Evolutionary conservation across 2,329 filamentous ascomycete species (phyloP).

Genomic region (Cercospora janseana): DNA sequence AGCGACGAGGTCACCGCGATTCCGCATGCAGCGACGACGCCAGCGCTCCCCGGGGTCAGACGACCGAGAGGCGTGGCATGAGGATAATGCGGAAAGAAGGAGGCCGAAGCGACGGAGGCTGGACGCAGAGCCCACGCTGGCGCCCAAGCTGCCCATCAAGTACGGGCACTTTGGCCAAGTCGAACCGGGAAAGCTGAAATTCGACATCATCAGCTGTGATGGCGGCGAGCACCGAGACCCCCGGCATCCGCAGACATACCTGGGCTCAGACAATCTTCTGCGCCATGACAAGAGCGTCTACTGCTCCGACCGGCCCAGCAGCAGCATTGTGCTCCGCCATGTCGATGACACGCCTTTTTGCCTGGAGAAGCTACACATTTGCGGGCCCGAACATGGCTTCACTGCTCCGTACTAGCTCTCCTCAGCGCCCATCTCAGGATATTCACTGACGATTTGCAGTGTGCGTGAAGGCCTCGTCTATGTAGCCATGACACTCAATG

Average conservation of each 20-base stretch:
- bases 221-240: constrained; percentile 66
- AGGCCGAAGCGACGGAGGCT: constrained; percentile 43
- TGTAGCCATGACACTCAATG: constrained; percentile 78
- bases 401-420: constrained; percentile 72
- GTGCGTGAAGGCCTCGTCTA: constrained; percentile 92
- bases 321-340: constrained; percentile 82
- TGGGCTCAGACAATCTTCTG: constrained; percentile 77
- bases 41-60: constrained; percentile 26
- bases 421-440: not conserved
- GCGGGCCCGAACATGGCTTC: constrained; percentile 75
- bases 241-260: constrained; percentile 47
- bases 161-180: constrained; percentile 89
- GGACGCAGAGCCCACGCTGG: constrained; percentile 32
- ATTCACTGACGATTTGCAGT: constrained; percentile 50
- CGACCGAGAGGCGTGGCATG: constrained; percentile 19
- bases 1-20: constrained; percentile 17
- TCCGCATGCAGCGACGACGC: constrained; percentile 22
- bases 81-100: constrained; percentile 21
- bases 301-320: constrained; percentile 81
- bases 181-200: constrained; percentile 72
- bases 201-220: constrained; percentile 89
- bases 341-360: constrained; percentile 77
- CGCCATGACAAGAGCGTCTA: constrained; percentile 81
- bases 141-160: constrained; percentile 52
- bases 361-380: constrained; percentile 82